A percentile compares a stretch with the other conserved stretches of the same genome.
phyloP scores from a whole-genome alignment of 2,329 filamentous ascomycete species.

The Talaromyces atroroseus region DNA sequence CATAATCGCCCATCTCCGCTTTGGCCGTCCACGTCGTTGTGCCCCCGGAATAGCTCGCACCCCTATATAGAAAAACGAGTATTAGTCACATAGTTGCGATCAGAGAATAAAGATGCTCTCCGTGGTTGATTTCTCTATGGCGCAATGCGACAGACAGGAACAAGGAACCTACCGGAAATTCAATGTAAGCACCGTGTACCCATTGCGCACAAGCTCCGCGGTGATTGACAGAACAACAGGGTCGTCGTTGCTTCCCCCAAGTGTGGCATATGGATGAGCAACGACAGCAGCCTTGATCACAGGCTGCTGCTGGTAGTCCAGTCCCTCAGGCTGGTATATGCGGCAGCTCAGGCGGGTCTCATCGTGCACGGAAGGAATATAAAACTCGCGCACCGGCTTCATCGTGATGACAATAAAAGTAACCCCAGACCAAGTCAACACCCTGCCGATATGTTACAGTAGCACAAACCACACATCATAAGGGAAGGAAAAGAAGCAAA shows the following conservation, averaged over 20 bases:
- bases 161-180: conserved; percentile 68
- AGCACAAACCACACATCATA: not conserved
- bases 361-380: conserved; percentile 80
- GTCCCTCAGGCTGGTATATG: conserved; percentile 62
- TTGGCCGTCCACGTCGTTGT: conserved; percentile 82
- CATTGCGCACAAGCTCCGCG: conserved; percentile 59
- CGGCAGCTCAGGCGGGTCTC: conserved; percentile 70
- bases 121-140: not conserved
- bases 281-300: conserved; percentile 55
- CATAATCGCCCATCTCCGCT: conserved; percentile 76
- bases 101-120: not conserved
- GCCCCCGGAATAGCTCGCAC: conserved; percentile 67
- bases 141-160: not conserved
- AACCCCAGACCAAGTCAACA: not conserved
- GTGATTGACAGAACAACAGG: conserved; percentile 65
- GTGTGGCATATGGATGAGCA: conserved; percentile 83
- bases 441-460: not conserved
- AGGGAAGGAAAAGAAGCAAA: not conserved
- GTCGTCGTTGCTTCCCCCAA: conserved; percentile 84
- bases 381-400: conserved; percentile 53
- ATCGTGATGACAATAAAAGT: not conserved
- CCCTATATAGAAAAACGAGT: conserved; percentile 47
- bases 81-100: not conserved
- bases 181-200: conserved; percentile 78
- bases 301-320: conserved; percentile 26